Conservation (phyloP, 169 alveolate species). For the Pseudocohnilembus persalinus region DNA sequence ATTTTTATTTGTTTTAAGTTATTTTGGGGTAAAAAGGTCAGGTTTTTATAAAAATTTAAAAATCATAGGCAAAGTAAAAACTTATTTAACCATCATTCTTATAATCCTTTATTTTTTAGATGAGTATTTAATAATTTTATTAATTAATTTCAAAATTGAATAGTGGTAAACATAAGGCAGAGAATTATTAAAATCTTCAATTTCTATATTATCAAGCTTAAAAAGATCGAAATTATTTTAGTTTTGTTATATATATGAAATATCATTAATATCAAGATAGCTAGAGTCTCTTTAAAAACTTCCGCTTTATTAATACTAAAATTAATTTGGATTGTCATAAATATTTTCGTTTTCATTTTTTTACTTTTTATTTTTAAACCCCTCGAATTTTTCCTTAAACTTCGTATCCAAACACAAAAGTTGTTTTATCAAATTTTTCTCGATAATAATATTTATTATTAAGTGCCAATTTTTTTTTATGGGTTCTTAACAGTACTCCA, state of each 20-base stretch:
- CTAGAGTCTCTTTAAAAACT: no score
- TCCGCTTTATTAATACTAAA: no score
- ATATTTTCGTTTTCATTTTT: no score
- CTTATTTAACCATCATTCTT: background rate
- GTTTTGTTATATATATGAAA: no score
- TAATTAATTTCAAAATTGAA: background rate
- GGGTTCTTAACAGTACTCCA: background rate
- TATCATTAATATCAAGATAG: no score
- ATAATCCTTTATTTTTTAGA: background rate
- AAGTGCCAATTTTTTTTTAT: background rate
- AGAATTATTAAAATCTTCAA: background rate
- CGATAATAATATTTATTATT: background rate
- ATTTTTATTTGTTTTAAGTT: background rate
- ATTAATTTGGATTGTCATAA: no score
- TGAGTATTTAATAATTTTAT: background rate
- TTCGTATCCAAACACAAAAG: no score
- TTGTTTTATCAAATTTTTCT: background rate
- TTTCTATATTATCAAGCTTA: no score
- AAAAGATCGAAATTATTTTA: background rate
- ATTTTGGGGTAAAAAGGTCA: background rate
- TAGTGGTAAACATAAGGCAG: background rate
- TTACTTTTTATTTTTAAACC: no score
- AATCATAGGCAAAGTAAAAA: background rate
- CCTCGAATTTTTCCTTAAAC: no score
- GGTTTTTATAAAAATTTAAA: no score